phyloP scores from a whole-genome alignment of 2,329 filamentous ascomycete species.

The Pseudogymnoascus sp. region DNA sequence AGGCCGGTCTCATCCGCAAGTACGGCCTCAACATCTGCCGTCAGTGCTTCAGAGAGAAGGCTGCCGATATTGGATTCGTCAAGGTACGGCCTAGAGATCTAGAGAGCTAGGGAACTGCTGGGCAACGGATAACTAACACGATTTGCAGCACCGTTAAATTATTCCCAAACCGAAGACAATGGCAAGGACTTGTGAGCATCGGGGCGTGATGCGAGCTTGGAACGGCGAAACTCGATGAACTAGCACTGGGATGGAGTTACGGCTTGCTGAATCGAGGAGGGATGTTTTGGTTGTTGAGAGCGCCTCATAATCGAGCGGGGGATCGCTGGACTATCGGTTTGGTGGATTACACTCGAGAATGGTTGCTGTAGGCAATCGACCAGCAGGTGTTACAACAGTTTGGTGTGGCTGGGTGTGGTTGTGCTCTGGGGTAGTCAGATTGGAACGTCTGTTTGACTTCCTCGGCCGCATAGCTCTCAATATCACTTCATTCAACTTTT shows the following conservation, averaged over 20 bases:
- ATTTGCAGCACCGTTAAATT: slow-evolving; percentile 14
- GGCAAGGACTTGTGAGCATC: slow-evolving; percentile 11
- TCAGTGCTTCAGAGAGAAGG: slow-evolving; percentile 71
- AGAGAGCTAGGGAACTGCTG: neutral
- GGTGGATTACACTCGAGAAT: slow-evolving; percentile 8
- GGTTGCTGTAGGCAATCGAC: neutral
- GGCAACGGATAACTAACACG: slow-evolving; percentile 11
- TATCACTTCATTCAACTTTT: slow-evolving; percentile 10
- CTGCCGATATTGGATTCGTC: slow-evolving; percentile 63
- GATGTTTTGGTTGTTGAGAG: slow-evolving; percentile 9
- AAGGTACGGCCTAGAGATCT: slow-evolving; percentile 41
- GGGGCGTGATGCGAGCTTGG: slow-evolving; percentile 10
- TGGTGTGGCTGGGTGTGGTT: slow-evolving; percentile 8
- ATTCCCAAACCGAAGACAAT: slow-evolving; percentile 10
- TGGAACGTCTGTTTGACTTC: slow-evolving; percentile 9
- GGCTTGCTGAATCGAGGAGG: slow-evolving; percentile 13
- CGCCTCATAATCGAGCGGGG: slow-evolving; percentile 9
- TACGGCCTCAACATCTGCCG: slow-evolving; percentile 89
- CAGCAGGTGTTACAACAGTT: slow-evolving; percentile 8
- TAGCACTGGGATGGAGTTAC: slow-evolving; percentile 12
- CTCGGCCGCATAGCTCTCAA: slow-evolving; percentile 10
- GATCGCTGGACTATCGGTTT: slow-evolving; percentile 11
- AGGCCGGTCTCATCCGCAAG: slow-evolving; percentile 98
- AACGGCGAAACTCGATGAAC: slow-evolving; percentile 12
- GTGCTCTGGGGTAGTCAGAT: slow-evolving; percentile 8